Evolutionary conservation across 495 filamentous ascomycete genomes (phyloP), one percentile per base, ranked within the genome.

Genomic region (Choiromyces venosus): DNA sequence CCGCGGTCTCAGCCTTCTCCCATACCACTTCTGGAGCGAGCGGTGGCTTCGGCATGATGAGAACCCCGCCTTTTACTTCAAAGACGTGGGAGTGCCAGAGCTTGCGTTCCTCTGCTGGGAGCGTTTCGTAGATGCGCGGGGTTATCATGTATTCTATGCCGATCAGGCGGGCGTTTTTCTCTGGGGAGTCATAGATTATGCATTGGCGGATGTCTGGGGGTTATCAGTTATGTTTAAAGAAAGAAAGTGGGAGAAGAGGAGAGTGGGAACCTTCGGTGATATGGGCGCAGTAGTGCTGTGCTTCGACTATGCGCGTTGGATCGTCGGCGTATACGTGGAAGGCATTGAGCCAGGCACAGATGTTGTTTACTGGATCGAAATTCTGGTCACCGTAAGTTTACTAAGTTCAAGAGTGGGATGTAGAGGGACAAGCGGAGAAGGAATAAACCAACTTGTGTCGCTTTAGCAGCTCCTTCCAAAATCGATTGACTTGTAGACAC

Each of bases 101-200:
- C 72, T 86, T 85, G 18, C 89, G 87, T 82, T 97, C 94, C 14
- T 87, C 85, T 0, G 80, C 7, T 9, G 87, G 84, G 0, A 97
- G 88, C 0, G 87, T 89, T 14, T 84, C 82, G 84, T 89, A 97
- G 2, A 96, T 84, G 4, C 83, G 82, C 0, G 89, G 88, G 4
- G 88, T 88, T 79, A 97, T 91, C 93, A 97, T 95, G 85, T 97
- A 97, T 83, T 97, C 94, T 75, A 97, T 71, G 46, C 93, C 93
- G 74, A 97, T 89, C 18, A 97, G 85, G 3, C 90, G 86, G 12
- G 93, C 92, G 65, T 88, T 88, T 25, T 86, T 83, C 0, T 83
- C 82, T 0, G 88, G 84, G 1, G 86, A 86, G 82, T 94, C 92
- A 85, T 96, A 97, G 68, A 97, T 88, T 52, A 97, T 86, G 79